A percentile compares a stretch with the other conserved stretches of the same genome.
phyloP scores from a whole-genome alignment of 257 asterid genomes.

The Gynochthodes officinalis region DNA sequence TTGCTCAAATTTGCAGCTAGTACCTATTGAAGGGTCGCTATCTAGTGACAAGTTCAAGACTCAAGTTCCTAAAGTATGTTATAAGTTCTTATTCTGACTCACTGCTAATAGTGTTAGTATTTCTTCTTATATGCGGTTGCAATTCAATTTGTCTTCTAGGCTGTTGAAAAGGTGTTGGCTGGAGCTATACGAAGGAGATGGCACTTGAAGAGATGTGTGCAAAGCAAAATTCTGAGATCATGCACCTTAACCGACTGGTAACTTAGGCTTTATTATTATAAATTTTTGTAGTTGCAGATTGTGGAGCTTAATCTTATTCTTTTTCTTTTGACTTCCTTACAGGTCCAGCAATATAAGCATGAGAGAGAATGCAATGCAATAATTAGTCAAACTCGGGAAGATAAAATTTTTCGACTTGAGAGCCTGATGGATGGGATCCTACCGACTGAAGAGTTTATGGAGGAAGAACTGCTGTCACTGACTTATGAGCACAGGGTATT shows the following conservation, averaged over 20 bases:
- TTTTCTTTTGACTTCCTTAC: slow-evolving; percentile 21
- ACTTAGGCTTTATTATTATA: slow-evolving; percentile 14
- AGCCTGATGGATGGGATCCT: slow-evolving; percentile 93
- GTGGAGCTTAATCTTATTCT: not conserved
- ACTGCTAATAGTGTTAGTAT: slow-evolving; percentile 17
- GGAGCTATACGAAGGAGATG: slow-evolving; percentile 99
- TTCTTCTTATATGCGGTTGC: slow-evolving; percentile 25
- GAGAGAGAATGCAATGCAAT: slow-evolving; percentile 95
- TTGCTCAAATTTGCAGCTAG: slow-evolving; percentile 75
- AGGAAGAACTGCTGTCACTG: slow-evolving; percentile 68
- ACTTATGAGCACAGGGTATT: slow-evolving; percentile 78
- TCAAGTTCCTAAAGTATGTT: slow-evolving; percentile 84
- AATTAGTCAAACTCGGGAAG: slow-evolving; percentile 88
- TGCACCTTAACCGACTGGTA: slow-evolving; percentile 92
- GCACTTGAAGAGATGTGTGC: slow-evolving; percentile 86
- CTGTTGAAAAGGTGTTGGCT: slow-evolving; percentile 92
- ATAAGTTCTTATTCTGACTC: slow-evolving; percentile 13
- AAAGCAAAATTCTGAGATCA: slow-evolving; percentile 74
- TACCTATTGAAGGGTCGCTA: slow-evolving; percentile 53
- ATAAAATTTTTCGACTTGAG: slow-evolving; percentile 91
- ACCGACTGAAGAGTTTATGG: slow-evolving; percentile 83
- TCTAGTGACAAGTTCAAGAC: slow-evolving; percentile 46
- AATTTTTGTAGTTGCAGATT: not conserved
- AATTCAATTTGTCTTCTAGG: slow-evolving; percentile 47
- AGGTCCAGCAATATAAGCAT: slow-evolving; percentile 95